These are phyloP conservation scores for Madurella mycetomatis DNA, from an alignment of 2,329 filamentous ascomycete genomes.

Conservation along the genomic window DNA sequence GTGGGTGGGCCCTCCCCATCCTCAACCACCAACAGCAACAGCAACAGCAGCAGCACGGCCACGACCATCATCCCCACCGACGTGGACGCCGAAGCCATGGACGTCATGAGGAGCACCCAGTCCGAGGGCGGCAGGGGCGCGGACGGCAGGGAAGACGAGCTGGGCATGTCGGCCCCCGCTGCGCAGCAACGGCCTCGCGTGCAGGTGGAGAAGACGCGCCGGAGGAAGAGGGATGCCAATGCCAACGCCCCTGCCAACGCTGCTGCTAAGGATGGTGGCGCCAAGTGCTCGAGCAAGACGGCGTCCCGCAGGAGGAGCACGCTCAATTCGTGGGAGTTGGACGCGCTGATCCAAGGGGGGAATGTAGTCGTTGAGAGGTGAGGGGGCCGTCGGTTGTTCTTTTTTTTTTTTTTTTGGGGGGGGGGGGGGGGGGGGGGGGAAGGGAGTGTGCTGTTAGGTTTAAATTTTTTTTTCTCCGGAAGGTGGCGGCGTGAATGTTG, in stretches of 20 bases:
- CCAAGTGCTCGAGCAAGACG: slow-evolving; percentile 46
- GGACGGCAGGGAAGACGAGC: background rate
- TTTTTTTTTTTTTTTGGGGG: no score
- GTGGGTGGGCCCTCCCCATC: slow-evolving; percentile 15
- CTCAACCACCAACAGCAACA: background rate
- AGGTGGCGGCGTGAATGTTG: no score
- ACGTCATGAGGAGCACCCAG: slow-evolving; percentile 2
- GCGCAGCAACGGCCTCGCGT: slow-evolving; percentile 1
- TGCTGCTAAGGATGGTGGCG: no score
- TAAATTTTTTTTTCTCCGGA: no score
- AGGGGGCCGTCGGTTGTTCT: slow-evolving; percentile 59
- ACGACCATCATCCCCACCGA: background rate
- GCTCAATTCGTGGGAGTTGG: slow-evolving; percentile 69
- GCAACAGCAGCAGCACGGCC: background rate
- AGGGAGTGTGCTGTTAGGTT: slow-evolving; percentile 33
- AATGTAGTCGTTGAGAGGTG: slow-evolving; percentile 16
- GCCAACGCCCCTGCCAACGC: background rate
- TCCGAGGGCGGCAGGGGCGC: background rate
- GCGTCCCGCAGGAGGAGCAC: slow-evolving; percentile 67
- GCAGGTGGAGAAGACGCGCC: background rate
- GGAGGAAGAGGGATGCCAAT: background rate
- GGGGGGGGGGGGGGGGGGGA: no score
- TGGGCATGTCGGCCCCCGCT: background rate
- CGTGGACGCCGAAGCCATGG: background rate
- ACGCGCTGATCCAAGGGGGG: slow-evolving; percentile 50